Evolutionary conservation across 129 eudicot genomes (phyloP), one percentile per base, ranked within the genome.

Genomic region (Tagetes erecta): DNA sequence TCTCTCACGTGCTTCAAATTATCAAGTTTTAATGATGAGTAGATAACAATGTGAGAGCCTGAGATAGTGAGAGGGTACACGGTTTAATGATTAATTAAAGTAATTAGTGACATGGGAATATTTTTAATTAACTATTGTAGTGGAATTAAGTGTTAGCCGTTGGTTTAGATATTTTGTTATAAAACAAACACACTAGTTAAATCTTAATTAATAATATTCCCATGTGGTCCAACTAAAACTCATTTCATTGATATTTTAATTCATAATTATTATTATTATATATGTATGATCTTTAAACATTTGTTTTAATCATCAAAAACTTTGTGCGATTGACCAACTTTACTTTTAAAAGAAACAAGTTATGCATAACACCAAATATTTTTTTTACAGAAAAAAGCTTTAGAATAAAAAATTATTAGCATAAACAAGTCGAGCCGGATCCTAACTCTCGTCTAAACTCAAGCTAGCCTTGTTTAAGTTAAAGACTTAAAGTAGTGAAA

Each of bases 141-240:
- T 33, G 12, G 36, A 42, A 67, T 35, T 39, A 44, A 55, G 55
- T 76, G 46, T 11, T 44, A 76, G 68, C 80, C 80, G 80, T 76
- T 76, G 68, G 74, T 68, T 67, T 13, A 9, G 62, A 67, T 76
- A 55, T 76, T 67, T 76, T 76, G 46, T 9, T 33, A 6, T 33
- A 30, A 42, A 46, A n/a, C 47, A 59, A 53, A 31, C 3, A 76
- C 31, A 53, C 3, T 53, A 42, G n/a, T 38, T 30, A 40, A 31
- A 74, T 11, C n/a, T 35, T 9, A 40, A 37, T 51, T 30, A 52
- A 66, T 31, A 50, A 8, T 64, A 64, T 45, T 75, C 45, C 58
- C 30, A 36, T 41, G 57, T 53, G 67, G 57, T 66, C 59, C 42
- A 66, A 30, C 35, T 53, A 52, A 66, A 44, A 9, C 40, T 33